Percentiles rank a stretch among this genome's conserved stretches.
These are phyloP conservation scores for Lactuca sativa DNA, from an alignment of 129 eudicot genomes.

Conservation along the genomic window DNA sequence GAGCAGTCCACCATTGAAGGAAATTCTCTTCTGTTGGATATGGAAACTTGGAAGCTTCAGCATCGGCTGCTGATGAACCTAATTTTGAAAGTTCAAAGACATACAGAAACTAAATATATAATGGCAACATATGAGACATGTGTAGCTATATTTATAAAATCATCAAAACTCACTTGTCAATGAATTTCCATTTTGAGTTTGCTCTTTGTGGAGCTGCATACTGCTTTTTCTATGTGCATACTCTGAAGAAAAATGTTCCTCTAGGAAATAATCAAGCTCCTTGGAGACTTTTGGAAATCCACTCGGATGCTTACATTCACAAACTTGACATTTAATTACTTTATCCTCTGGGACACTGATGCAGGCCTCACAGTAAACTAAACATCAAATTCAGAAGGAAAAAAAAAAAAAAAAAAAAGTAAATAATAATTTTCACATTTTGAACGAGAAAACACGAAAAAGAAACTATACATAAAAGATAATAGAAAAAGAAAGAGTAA, in stretches of 20 bases:
- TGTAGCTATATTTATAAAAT: neutral
- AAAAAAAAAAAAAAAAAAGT: neutral
- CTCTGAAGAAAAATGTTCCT: constrained; percentile 59
- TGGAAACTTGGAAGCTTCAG: constrained; percentile 33
- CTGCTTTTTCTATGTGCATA: constrained; percentile 47
- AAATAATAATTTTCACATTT: constrained; percentile 1
- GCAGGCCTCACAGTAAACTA: constrained; percentile 76
- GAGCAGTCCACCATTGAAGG: constrained; percentile 50
- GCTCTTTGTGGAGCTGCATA: constrained; percentile 33
- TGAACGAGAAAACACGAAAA: neutral
- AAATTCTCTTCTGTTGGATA: constrained; percentile 43
- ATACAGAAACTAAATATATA: neutral
- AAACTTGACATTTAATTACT: constrained; percentile 50
- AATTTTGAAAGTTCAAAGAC: constrained; percentile 1
- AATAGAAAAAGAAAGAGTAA: constrained; percentile 2
- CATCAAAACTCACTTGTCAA: constrained; percentile 39
- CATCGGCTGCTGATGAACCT: constrained; percentile 38
- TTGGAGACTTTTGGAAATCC: constrained; percentile 67
- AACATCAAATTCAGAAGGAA: neutral
- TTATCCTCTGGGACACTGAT: constrained; percentile 40
- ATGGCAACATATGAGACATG: neutral
- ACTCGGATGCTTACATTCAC: constrained; percentile 62
- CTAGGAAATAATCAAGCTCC: constrained; percentile 59
- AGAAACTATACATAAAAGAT: neutral
- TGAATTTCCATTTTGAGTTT: constrained; percentile 26